Conservation (phyloP, 169 alveolate genomes). For the Plasmodium gonderi region DNA sequence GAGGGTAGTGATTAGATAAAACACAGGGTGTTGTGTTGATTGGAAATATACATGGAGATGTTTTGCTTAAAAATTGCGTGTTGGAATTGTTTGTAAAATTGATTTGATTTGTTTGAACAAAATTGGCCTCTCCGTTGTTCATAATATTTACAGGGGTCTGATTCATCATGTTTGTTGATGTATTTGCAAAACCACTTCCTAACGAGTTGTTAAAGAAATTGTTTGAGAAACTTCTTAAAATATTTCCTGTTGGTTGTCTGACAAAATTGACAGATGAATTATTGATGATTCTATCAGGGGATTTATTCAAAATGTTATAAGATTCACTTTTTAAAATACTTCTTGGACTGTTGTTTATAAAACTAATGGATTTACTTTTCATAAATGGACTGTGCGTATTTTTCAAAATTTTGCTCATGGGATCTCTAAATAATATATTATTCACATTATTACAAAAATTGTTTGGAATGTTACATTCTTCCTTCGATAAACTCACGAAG, state of each 20-base stretch:
- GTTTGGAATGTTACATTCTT: not conserved
- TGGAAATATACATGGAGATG: not conserved
- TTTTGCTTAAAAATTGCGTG: not conserved
- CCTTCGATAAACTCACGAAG: not conserved
- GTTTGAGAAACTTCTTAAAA: not conserved
- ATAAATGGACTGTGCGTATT: not conserved
- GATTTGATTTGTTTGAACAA: not conserved
- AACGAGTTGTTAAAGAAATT: not conserved
- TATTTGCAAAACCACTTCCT: not conserved
- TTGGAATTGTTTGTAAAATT: not conserved
- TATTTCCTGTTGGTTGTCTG: not conserved
- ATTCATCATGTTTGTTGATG: not conserved
- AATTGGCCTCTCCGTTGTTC: not conserved
- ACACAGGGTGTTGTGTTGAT: not conserved
- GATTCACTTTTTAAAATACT: not conserved
- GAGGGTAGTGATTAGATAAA: not conserved
- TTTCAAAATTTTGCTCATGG: not conserved
- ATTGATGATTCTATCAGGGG: not conserved
- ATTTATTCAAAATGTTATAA: not conserved
- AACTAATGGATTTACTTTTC: constrained; percentile 8
- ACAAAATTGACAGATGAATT: not conserved
- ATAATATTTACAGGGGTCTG: not conserved
- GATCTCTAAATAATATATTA: constrained; percentile 2
- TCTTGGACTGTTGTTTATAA: not conserved
- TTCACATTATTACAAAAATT: constrained; percentile 3